These are phyloP conservation scores for Triangularia setosa DNA, from an alignment of 2,329 filamentous ascomycete genomes.

Conservation along the genomic window DNA sequence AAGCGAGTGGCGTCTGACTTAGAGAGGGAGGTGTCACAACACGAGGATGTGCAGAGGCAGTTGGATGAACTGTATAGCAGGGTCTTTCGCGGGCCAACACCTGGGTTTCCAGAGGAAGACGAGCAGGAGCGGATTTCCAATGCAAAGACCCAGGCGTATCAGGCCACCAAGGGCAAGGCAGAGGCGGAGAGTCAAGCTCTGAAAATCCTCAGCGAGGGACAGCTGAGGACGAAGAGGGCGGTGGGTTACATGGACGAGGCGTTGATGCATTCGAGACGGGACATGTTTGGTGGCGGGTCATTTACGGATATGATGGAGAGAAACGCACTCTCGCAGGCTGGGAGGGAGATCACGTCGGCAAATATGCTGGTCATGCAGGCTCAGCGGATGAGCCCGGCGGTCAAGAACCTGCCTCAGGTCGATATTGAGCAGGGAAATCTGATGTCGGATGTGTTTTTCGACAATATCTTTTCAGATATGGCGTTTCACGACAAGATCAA, in stretches of 20 bases:
- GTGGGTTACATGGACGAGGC: slow-evolving; percentile 40
- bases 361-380: slow-evolving; percentile 40
- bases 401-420: slow-evolving; percentile 38
- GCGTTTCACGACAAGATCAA: slow-evolving; percentile 51
- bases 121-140: slow-evolving; percentile 37
- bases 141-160: slow-evolving; percentile 35
- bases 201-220: slow-evolving; percentile 38
- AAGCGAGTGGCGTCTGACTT: slow-evolving; percentile 34
- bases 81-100: slow-evolving; percentile 52
- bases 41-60: slow-evolving; percentile 40
- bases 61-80: slow-evolving; percentile 50
- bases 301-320: slow-evolving; percentile 52
- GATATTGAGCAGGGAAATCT: slow-evolving; percentile 43
- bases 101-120: slow-evolving; percentile 52
- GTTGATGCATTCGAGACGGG: slow-evolving; percentile 38
- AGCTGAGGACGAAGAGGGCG: slow-evolving; percentile 34
- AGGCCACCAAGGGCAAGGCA: slow-evolving; percentile 33
- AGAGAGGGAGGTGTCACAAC: slow-evolving; percentile 33
- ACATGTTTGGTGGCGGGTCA: slow-evolving; percentile 48
- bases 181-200: slow-evolving; percentile 42
- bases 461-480: slow-evolving; percentile 52
- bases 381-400: slow-evolving; percentile 35
- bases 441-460: slow-evolving; percentile 51
- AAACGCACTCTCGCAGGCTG: slow-evolving; percentile 45
- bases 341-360: slow-evolving; percentile 40